Evolutionary conservation across 2,329 filamentous ascomycete genomes (phyloP), one percentile per base, ranked within the genome.

Genomic region (Trichophyton simii): DNA sequence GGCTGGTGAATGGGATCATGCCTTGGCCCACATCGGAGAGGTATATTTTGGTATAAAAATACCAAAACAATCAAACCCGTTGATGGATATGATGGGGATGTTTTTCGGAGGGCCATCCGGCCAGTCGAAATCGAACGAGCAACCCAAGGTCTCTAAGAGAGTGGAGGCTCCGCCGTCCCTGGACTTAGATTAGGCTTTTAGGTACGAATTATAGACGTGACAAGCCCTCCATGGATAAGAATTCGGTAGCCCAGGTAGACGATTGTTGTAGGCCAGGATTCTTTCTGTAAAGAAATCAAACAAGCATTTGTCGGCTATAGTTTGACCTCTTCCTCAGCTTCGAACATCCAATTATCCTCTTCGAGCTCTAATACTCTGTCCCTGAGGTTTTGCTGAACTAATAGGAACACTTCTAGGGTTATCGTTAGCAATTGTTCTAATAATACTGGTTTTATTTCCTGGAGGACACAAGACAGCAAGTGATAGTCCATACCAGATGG

Each of bases 71-170:
- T 88, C 87, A 65, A 97, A 97, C 73, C 91, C 91, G 2, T 79
- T 99, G 73, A 84, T 97, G 75, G 94, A 99, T 72, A 97, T 99
- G 91, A 95, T 99, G 88, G 91, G 91, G 57, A 91, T 85, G 65
- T 84, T 99, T 80, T 88, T 99, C 70, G 91, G 91, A 57, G 90
- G 90, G 20, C 15, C 52, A 20, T 28, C 52, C 8, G 82, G 55
- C 55, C 72, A 69, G 44, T 70, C 72, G 60, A 77, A 76, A 66
- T 82, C 83, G 36, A 66, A 67, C 57, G 64, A 69, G 31, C 72
- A 72, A 63, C 64, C 65, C n/a, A 68, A 66, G 60, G 64, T 60
- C 36, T 65, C 78, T 48, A 80, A 76, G 71, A 78, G 73, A 66
- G 77, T 79, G 41, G 77, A 78, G 61, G 75, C 74, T 36, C 73